Evolutionary conservation across 2,329 filamentous ascomycete species (phyloP).

Genomic region (Trichophyton equinum): DNA sequence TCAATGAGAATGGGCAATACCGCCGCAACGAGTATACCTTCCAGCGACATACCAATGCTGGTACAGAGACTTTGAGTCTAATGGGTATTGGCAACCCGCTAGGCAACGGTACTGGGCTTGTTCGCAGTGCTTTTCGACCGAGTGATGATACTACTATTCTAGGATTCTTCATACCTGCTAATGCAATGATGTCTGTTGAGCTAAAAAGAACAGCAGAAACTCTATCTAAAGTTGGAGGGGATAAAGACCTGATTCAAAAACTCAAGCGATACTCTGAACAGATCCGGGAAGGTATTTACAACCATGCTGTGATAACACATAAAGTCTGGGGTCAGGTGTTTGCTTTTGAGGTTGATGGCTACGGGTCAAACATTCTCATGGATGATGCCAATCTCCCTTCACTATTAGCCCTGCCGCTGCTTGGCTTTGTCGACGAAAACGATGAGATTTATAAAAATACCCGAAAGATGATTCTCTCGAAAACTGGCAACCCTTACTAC

Average conservation of each 20-base stretch:
- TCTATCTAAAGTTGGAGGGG: slow-evolving; percentile 47
- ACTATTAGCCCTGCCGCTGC: slow-evolving; percentile 46
- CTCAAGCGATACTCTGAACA: slow-evolving; percentile 46
- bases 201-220: slow-evolving; percentile 60
- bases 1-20: slow-evolving; percentile 56
- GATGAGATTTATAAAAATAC: slow-evolving; percentile 79
- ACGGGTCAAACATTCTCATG: slow-evolving; percentile 50
- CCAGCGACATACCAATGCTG: slow-evolving; percentile 62
- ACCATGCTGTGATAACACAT: slow-evolving; percentile 57
- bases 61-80: slow-evolving; percentile 81
- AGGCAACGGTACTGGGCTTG: slow-evolving; percentile 66
- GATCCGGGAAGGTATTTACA: slow-evolving; percentile 67
- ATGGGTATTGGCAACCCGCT: slow-evolving; percentile 82
- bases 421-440: slow-evolving; percentile 45
- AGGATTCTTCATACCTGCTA: slow-evolving; percentile 88
- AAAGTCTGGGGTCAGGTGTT: slow-evolving; percentile 46
- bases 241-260: slow-evolving; percentile 38
- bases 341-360: slow-evolving; percentile 54
- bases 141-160: slow-evolving; percentile 92
- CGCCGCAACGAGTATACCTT: slow-evolving; percentile 74
- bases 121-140: slow-evolving; percentile 85
- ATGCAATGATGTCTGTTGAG: slow-evolving; percentile 92
- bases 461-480: slow-evolving; percentile 64
- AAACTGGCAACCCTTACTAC: slow-evolving; percentile 76
- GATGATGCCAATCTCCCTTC: slow-evolving; percentile 56